Conservation (phyloP, 2,329 filamentous ascomycete species). For the Nannizzia gypsea region DNA sequence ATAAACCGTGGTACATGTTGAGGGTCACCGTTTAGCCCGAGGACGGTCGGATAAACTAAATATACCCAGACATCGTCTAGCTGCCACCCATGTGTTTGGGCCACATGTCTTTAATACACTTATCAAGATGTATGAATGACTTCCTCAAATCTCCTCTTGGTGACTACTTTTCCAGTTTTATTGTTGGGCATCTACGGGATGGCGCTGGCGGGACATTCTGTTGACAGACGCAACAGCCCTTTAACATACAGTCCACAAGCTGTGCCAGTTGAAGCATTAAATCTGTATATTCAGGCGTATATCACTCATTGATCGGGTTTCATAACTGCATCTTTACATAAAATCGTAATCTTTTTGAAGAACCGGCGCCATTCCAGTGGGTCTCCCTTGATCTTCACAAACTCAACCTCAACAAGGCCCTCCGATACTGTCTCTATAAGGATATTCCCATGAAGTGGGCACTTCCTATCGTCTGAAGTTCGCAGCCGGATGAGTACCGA, state of each 20-base stretch:
- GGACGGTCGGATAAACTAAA: too few species aligned
- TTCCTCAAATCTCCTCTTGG: too few species aligned
- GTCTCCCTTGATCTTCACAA: slow-evolving; percentile 90
- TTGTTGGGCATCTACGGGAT: neutral
- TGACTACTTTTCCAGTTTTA: too few species aligned
- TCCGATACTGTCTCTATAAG: slow-evolving; percentile 35
- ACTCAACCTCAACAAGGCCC: slow-evolving; percentile 71
- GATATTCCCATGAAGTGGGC: slow-evolving; percentile 34
- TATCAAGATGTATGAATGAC: too few species aligned
- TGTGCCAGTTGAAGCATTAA: neutral
- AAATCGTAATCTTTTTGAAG: slow-evolving; percentile 86
- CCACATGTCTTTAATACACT: too few species aligned
- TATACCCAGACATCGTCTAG: too few species aligned
- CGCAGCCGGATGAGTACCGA: slow-evolving; percentile 59
- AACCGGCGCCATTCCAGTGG: slow-evolving; percentile 92
- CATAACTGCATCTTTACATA: slow-evolving; percentile 76
- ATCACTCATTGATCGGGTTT: slow-evolving; percentile 37
- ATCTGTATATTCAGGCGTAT: neutral
- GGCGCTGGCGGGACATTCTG: too few species aligned
- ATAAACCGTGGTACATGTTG: too few species aligned
- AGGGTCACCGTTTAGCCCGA: neutral
- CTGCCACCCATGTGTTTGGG: too few species aligned
- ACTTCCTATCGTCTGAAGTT: slow-evolving; percentile 47
- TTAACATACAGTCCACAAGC: too few species aligned
- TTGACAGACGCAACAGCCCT: neutral